These are phyloP conservation scores for Dendrobium chrysotoxum DNA, from an alignment of 106 monocot species.

Conservation along the genomic window DNA sequence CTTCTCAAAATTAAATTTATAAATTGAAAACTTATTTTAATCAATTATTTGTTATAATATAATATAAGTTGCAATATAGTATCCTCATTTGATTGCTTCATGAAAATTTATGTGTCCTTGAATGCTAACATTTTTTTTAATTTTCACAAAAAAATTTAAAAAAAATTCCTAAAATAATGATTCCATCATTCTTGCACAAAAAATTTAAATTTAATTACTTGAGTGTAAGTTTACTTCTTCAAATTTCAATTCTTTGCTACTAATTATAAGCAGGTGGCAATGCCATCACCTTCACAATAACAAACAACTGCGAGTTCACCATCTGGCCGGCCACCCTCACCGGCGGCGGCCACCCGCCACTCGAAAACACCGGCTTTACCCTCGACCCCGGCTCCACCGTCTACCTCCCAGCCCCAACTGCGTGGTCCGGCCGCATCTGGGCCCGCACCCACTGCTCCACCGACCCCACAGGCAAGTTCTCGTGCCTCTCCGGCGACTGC, in stretches of 20 bases:
- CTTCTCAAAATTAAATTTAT: too few species aligned
- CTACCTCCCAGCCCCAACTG: background rate
- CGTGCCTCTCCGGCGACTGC: constrained; percentile 25
- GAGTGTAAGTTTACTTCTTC: too few species aligned
- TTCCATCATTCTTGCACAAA: too few species aligned
- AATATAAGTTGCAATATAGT: too few species aligned
- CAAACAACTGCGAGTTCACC: constrained; percentile 31
- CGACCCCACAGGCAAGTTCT: constrained; percentile 23
- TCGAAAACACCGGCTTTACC: constrained; percentile 28
- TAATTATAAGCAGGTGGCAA: constrained; percentile 3
- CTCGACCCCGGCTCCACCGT: constrained; percentile 7
- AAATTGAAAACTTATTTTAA: too few species aligned
- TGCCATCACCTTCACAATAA: constrained; percentile 19
- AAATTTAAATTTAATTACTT: too few species aligned
- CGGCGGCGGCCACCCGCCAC: background rate
- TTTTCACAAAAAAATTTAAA: too few species aligned
- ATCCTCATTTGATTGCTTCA: too few species aligned
- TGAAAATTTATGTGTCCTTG: too few species aligned
- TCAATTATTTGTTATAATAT: too few species aligned
- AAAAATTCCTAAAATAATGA: too few species aligned
- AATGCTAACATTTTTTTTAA: too few species aligned
- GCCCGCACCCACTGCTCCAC: constrained; percentile 25
- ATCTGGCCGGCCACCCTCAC: constrained; percentile 41
- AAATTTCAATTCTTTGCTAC: background rate
- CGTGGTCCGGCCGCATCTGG: constrained; percentile 45